These are phyloP conservation scores for Krasilnikovozyma curviuscula DNA, from an alignment of 768 basidiomycete species.

Conservation along the genomic window DNA sequence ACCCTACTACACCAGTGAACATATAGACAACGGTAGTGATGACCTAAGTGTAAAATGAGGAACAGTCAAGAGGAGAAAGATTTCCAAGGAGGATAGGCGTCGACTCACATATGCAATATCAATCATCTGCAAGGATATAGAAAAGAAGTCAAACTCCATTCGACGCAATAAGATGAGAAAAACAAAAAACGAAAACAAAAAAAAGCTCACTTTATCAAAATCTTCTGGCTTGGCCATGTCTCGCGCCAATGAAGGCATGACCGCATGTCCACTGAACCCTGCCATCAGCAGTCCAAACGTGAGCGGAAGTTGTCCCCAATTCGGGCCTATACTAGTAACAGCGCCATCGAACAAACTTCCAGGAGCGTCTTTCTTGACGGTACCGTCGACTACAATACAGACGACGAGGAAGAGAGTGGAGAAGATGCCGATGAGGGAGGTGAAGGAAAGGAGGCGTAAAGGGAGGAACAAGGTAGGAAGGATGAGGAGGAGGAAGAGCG, in stretches of 20 bases:
- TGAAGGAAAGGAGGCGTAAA: conserved; percentile 63
- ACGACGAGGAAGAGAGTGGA: conserved; percentile 56
- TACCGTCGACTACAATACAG: conserved; percentile 64
- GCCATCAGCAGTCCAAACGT: conserved; percentile 83
- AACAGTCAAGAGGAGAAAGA: conserved; percentile 1
- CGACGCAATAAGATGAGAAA: conserved; percentile 11
- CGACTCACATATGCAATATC: neutral
- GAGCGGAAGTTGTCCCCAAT: conserved; percentile 44
- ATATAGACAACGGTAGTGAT: conserved; percentile 41
- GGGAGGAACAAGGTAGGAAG: conserved; percentile 73
- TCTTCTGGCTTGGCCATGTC: conserved; percentile 70
- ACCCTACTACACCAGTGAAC: conserved; percentile 58
- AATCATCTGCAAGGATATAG: neutral
- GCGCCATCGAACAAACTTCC: conserved; percentile 65
- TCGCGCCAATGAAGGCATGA: conserved; percentile 70
- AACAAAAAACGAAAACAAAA: conserved; percentile 38
- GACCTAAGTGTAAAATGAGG: conserved; percentile 26
- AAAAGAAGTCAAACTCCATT: neutral
- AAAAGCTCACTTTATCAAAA: conserved; percentile 46
- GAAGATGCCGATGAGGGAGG: conserved; percentile 55
- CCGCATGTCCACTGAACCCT: conserved; percentile 84
- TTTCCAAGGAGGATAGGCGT: conserved; percentile 1
- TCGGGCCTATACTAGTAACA: conserved; percentile 41
- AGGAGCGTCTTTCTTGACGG: conserved; percentile 49
- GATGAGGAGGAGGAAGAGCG: conserved; percentile 48